phyloP scores from a whole-genome alignment of 2,329 filamentous ascomycete species.

The Celoporthe dispersa region DNA sequence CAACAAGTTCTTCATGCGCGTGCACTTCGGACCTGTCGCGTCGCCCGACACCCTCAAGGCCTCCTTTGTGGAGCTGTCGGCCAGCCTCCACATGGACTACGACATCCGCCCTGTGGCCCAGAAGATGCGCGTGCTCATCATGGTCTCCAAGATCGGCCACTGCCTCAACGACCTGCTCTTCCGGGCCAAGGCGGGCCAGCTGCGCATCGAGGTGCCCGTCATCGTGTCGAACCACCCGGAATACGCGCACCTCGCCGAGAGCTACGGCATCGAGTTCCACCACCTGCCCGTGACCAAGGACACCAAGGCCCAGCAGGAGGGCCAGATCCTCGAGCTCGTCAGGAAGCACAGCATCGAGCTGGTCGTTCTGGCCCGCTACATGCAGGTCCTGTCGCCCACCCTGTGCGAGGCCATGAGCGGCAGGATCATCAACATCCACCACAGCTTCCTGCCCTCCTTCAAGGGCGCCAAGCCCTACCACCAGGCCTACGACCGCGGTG shows the following conservation, averaged over 20 bases:
- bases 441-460: conserved; percentile 84
- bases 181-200: conserved; percentile 74
- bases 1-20: conserved; percentile 84
- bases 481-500: conserved; percentile 82
- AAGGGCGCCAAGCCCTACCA: conserved; percentile 90
- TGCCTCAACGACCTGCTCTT: conserved; percentile 85
- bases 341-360: conserved; percentile 73
- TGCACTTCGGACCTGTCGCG: conserved; percentile 72
- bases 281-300: conserved; percentile 81
- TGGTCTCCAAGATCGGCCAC: conserved; percentile 89
- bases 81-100: conserved; percentile 70
- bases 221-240: conserved; percentile 85
- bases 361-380: conserved; percentile 81
- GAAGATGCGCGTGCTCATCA: conserved; percentile 80
- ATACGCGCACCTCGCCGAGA: conserved; percentile 68
- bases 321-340: conserved; percentile 71
- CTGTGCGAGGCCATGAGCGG: conserved; percentile 81
- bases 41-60: conserved; percentile 56
- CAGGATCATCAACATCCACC: conserved; percentile 91
- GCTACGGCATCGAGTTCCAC: conserved; percentile 78
- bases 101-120: conserved; percentile 69
- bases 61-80: conserved; percentile 65
- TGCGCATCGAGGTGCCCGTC: conserved; percentile 75
- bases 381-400: conserved; percentile 80
- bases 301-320: conserved; percentile 76